Evolutionary conservation across 805 yeast genomes (phyloP).

Genomic region (Myxozyma nipponensis): DNA sequence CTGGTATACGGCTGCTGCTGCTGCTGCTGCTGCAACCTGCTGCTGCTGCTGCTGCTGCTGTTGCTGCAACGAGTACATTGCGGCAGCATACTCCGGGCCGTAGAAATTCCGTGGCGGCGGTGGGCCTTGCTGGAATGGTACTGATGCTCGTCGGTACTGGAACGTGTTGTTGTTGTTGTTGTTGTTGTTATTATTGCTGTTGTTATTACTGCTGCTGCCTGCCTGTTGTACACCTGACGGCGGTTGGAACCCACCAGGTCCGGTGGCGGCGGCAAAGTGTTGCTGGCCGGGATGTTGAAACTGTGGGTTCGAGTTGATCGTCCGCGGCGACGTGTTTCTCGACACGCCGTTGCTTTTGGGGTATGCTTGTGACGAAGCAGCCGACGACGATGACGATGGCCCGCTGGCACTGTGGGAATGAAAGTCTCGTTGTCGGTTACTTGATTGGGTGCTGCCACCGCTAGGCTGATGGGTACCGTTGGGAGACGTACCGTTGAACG

Average conservation of each 20-base stretch:
- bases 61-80: constrained; percentile 16
- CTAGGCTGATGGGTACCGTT: constrained; percentile 7
- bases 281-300: no score
- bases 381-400: background rate
- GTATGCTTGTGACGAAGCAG: constrained; percentile 7
- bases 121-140: constrained; percentile 17
- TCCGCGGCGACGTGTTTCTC: constrained; percentile 20
- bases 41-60: constrained; percentile 5
- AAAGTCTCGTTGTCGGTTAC: constrained; percentile 12
- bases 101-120: constrained; percentile 14
- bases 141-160: constrained; percentile 23
- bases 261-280: constrained; percentile 8
- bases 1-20: constrained; percentile 5
- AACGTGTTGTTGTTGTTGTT: constrained; percentile 11
- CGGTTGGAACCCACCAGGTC: no score
- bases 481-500: constrained; percentile 6
- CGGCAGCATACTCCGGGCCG: constrained; percentile 24
- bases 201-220: constrained; percentile 6
- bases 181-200: constrained; percentile 18
- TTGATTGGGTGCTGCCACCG: background rate
- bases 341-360: constrained; percentile 1
- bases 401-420: constrained; percentile 3
- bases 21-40: constrained; percentile 7
- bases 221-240: constrained; percentile 14
- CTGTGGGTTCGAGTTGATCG: constrained; percentile 17